These are phyloP conservation scores for Babesia microti DNA, from an alignment of 169 alveolate species.

Conservation along the genomic window DNA sequence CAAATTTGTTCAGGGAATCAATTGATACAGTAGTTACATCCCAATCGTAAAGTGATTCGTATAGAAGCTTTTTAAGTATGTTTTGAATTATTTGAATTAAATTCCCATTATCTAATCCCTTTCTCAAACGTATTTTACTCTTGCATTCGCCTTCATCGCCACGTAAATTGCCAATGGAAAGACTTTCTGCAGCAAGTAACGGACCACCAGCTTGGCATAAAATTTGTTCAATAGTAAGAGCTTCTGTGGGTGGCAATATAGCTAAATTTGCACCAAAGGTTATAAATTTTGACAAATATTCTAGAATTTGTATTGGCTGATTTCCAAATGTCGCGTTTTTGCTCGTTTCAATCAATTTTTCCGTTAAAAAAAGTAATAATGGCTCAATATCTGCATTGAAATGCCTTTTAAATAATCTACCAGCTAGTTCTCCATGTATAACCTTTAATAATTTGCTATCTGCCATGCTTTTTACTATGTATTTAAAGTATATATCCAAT, in stretches of 20 bases:
- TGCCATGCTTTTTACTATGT: neutral
- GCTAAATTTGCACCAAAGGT: neutral
- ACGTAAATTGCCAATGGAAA: too few relatives aligned
- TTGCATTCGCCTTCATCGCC: too few relatives aligned
- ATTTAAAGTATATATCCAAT: conserved; percentile 20
- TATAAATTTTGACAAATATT: neutral
- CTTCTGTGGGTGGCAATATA: neutral
- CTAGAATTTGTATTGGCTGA: neutral
- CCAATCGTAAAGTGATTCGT: too few relatives aligned
- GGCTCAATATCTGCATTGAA: conserved; percentile 14
- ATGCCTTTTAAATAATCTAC: conserved; percentile 30
- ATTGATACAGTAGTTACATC: too few relatives aligned
- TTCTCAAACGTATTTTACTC: too few relatives aligned
- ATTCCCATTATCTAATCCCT: too few relatives aligned
- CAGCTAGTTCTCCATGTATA: conserved; percentile 20
- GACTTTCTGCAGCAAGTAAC: too few relatives aligned
- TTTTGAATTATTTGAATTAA: too few relatives aligned
- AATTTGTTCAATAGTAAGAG: neutral
- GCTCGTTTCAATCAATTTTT: conserved; percentile 7
- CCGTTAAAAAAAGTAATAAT: conserved; percentile 11
- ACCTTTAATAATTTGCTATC: conserved; percentile 4
- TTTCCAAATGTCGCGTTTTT: neutral
- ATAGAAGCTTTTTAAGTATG: too few relatives aligned
- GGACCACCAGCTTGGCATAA: too few relatives aligned
- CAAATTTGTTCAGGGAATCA: too few relatives aligned